Conservation (phyloP, 2,329 filamentous ascomycete species). For the Dactylellina haptotyla region DNA sequence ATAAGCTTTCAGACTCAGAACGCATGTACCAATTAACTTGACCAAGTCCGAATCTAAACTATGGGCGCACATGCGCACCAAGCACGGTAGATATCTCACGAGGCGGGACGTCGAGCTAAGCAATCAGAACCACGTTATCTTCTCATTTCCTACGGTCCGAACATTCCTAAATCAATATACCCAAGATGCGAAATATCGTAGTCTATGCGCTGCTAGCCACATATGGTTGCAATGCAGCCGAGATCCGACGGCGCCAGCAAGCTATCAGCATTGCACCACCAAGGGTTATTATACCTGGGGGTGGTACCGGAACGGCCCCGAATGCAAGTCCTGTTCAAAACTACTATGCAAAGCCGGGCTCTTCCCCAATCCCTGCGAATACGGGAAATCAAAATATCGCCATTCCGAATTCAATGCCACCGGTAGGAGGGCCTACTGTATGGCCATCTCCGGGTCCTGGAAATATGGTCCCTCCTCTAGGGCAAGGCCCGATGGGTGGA, state of each 20-base stretch:
- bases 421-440: background rate
- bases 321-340: background rate
- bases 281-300: constrained; percentile 6
- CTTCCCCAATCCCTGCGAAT: background rate
- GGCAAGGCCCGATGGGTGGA: background rate
- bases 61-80: too few species aligned
- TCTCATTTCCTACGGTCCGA: too few species aligned
- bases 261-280: background rate
- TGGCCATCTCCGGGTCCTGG: background rate
- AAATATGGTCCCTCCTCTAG: background rate
- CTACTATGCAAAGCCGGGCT: background rate
- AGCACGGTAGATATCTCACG: too few species aligned
- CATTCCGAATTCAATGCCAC: background rate
- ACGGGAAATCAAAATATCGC: background rate
- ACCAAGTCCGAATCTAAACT: too few species aligned
- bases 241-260: constrained; percentile 32
- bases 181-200: constrained; percentile 13
- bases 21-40: background rate
- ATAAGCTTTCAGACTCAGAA: background rate
- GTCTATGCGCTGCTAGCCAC: constrained; percentile 25
- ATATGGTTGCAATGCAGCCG: constrained; percentile 13
- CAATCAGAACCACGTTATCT: too few species aligned
- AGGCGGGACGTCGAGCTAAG: too few species aligned
- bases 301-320: background rate
- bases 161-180: constrained; percentile 1